These are phyloP conservation scores for Pyrus communis DNA, from an alignment of 306 rosid species.

Conservation along the genomic window DNA sequence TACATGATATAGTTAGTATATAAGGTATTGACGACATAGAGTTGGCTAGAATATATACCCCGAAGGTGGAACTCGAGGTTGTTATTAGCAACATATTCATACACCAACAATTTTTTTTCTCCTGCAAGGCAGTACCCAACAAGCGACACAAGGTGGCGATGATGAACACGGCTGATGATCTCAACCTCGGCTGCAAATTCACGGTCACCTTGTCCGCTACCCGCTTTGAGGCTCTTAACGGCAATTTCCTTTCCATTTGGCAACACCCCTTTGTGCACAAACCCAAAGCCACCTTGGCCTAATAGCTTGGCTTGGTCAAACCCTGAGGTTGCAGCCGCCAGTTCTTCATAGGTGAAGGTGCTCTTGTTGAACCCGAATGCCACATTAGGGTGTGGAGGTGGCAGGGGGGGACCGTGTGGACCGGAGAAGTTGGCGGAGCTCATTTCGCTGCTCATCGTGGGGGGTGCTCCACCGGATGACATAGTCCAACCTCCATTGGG, in stretches of 20 bases:
- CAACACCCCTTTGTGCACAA: slow-evolving; percentile 70
- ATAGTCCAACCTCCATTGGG: background rate
- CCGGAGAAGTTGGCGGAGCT: slow-evolving; percentile 54
- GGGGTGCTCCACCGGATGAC: slow-evolving; percentile 1
- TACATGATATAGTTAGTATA: background rate
- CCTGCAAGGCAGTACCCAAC: slow-evolving; percentile 67
- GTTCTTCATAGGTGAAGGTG: slow-evolving; percentile 57
- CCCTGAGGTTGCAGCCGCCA: slow-evolving; percentile 51
- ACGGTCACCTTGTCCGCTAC: slow-evolving; percentile 58
- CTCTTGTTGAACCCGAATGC: slow-evolving; percentile 70
- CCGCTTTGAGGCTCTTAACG: slow-evolving; percentile 63
- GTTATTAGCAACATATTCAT: slow-evolving; percentile 80
- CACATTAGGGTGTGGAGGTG: slow-evolving; percentile 69
- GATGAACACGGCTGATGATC: slow-evolving; percentile 84
- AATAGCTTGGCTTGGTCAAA: slow-evolving; percentile 41
- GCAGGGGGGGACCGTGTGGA: slow-evolving; percentile 37
- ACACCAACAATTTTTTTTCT: slow-evolving; percentile 42
- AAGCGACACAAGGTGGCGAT: slow-evolving; percentile 85
- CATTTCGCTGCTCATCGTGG: slow-evolving; percentile 24
- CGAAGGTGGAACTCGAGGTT: slow-evolving; percentile 77
- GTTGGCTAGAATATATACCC: slow-evolving; percentile 21
- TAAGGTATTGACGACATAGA: background rate
- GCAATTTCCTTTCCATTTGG: slow-evolving; percentile 91
- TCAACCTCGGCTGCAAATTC: slow-evolving; percentile 85
- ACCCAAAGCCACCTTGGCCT: slow-evolving; percentile 86